Conservation (phyloP, 768 basidiomycete species). For the Lanmaoa pseudosensibilis region DNA sequence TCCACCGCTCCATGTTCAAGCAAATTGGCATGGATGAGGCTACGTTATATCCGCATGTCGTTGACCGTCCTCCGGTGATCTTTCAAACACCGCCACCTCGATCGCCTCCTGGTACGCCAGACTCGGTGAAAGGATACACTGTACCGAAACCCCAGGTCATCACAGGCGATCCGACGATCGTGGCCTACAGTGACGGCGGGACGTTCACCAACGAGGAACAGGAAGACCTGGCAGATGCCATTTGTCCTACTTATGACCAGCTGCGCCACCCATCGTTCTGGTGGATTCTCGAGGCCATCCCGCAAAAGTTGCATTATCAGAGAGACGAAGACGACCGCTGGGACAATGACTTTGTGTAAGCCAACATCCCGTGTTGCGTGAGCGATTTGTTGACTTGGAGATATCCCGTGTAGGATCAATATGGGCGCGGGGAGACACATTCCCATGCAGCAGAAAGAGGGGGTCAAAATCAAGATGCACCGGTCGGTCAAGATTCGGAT, state of each 20-base stretch:
- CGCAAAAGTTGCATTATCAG: slow-evolving; percentile 34
- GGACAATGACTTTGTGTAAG: slow-evolving; percentile 20
- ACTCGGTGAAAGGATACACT: slow-evolving; percentile 9
- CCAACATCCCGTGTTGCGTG: neutral
- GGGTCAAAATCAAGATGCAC: slow-evolving; percentile 47
- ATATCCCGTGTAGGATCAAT: slow-evolving; percentile 29
- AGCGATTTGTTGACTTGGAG: neutral
- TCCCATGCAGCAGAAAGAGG: slow-evolving; percentile 38
- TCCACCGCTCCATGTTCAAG: slow-evolving; percentile 45
- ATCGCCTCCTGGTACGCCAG: slow-evolving; percentile 13
- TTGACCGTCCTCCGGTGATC: slow-evolving; percentile 41
- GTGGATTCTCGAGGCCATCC: slow-evolving; percentile 68
- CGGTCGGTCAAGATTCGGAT: slow-evolving; percentile 50
- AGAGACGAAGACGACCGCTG: slow-evolving; percentile 22
- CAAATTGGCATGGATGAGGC: slow-evolving; percentile 47
- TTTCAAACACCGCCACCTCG: slow-evolving; percentile 22
- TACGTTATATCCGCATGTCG: slow-evolving; percentile 46
- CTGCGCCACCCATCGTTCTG: slow-evolving; percentile 47
- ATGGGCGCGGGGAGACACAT: slow-evolving; percentile 43
- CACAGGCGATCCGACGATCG: slow-evolving; percentile 9
- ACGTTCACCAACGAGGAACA: slow-evolving; percentile 50
- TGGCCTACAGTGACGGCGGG: slow-evolving; percentile 20
- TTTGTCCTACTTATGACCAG: slow-evolving; percentile 56
- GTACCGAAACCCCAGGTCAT: slow-evolving; percentile 19
- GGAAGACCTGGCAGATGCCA: slow-evolving; percentile 61